These are phyloP conservation scores for Crucihimalaya himalaica DNA, from an alignment of 345 rosid species.

Conservation along the genomic window DNA sequence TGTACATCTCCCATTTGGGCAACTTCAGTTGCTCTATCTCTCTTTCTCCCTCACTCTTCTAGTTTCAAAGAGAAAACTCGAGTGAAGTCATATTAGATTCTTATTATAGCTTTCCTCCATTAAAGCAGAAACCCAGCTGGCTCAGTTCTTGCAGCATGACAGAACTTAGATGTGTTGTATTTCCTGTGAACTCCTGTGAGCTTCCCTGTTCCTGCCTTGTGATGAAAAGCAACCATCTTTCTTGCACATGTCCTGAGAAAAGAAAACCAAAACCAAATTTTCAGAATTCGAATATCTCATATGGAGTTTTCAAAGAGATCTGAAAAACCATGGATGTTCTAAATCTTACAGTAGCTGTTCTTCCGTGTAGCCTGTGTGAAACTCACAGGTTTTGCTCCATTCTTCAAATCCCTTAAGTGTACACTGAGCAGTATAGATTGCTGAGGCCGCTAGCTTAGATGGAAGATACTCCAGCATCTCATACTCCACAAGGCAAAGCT, in stretches of 20 bases:
- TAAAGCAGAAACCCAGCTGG: conserved; percentile 66
- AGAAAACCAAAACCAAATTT: background rate
- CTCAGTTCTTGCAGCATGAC: conserved; percentile 61
- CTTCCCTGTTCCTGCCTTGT: conserved; percentile 73
- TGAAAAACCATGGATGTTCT: background rate
- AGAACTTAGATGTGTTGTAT: conserved; percentile 75
- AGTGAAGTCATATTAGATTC: conserved; percentile 18
- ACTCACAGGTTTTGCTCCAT: conserved; percentile 58
- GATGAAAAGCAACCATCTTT: conserved; percentile 74
- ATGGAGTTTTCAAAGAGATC: background rate
- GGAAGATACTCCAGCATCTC: conserved; percentile 60
- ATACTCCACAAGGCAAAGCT: conserved; percentile 60
- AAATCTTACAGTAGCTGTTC: conserved; percentile 50
- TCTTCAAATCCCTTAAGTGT: conserved; percentile 41
- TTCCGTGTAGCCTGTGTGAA: conserved; percentile 50
- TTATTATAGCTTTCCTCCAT: conserved; percentile 20
- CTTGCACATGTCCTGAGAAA: conserved; percentile 64
- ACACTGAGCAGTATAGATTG: conserved; percentile 63
- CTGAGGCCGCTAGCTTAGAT: conserved; percentile 65
- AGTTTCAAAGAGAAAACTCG: background rate
- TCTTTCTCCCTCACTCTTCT: background rate
- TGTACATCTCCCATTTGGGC: conserved; percentile 25
- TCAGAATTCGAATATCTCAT: conserved; percentile 1
- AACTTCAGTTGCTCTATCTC: conserved; percentile 23
- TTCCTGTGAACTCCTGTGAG: conserved; percentile 84